Evolutionary conservation across 2,329 filamentous ascomycete genomes (phyloP), one percentile per base, ranked within the genome.

Genomic region (Colletotrichum lentis): DNA sequence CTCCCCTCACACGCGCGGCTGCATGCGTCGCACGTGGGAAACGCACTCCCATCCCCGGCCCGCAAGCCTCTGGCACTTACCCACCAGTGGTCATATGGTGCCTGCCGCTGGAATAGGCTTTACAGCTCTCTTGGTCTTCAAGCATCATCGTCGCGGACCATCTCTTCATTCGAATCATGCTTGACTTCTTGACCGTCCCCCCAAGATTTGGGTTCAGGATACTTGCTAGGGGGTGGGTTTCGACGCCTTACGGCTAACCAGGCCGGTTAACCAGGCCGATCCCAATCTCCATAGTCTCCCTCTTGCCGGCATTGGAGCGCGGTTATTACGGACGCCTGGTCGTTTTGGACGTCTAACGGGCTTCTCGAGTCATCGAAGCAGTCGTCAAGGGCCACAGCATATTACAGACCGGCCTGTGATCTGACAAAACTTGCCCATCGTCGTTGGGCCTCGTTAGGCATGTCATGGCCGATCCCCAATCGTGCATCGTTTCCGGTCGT

Each of bases 21-120:
- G 67, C 67, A 69, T 69, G 63, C 39, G 41, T 31, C 37, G 67
- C 67, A 69, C 63, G 67, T 69, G 67, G 67, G 63, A 62, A 39
- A 62, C 63, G 20, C 31, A 35, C 57, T 11, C 24, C 24, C 44
- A 47, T 24, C 53, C 63, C 31, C 67, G 39, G 39, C 44, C 57
- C 50, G 63, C 52, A 35, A 56, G 58, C 39, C 54, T 11, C 35
- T 37, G 37, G 39, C 6, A n/a, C 43, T 46, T n/a, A 57, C 59
- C 58, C 47, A 35, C 35, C 35, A 18, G 35, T 35, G 31, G 43
- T 39, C 53, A 41, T 49, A 68, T 68, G 56, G 49, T 59, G 64
- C 64, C 46, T 63, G 54, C 47, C 47, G 41, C 41, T 22, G 31
- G 16, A 12, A 58, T 35, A 47, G 24, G 24, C 53, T 63, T 58